Base-by-base conservation (phyloP, 768 basidiomycete species). In the Hygrophorus pudorinus region DNA sequence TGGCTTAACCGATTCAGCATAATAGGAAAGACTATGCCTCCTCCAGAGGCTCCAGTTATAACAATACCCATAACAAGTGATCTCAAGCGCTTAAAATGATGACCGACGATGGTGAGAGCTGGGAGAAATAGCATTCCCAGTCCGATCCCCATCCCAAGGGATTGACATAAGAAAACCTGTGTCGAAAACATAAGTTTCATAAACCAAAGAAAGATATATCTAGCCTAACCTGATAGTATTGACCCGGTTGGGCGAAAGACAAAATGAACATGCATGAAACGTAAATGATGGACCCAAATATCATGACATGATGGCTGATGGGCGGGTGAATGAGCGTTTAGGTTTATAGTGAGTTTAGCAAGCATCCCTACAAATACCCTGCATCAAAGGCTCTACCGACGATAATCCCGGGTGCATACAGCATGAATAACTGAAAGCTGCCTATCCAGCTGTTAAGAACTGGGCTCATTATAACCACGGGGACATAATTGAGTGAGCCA, bases 101-200 rank as follows among this genome's bases (percentile, higher is more conserved):
- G 68, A 1, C 58, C 50, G 7, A 69, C 53, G 17, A 67, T 59
- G 3, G 63, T 58, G 12, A 70, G 51, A 0, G 63, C 56, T 0
- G 69, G 70, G 17, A 67, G 54, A 56, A 69, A 71, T 12, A 64
- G 51, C 51, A 62, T 47, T n/a, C 58, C 61, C 43, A 59, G 59
- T 10, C 57, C 61, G 31, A 62, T 48, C 12, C 61, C 61, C 61
- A 62, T 62, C 2, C 58, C 59, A n/a, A 60, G 53, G 18, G 57
- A 62, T 51, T 71, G 68, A 0, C 63, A 51, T 1, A 71, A 53
- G 48, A 70, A 68, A 6, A 68, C 51, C 54, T 62, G n/a, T n/a
- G n/a, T n/a, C n/a, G n/a, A n/a, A 42, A 7, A 43, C 14, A 27
- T 9, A 16, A 34, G 12, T 21, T 20, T 38, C 27, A 21, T 13